Conservation (phyloP, 352 stramenopile genomes). For the Blastocystis sp. region DNA sequence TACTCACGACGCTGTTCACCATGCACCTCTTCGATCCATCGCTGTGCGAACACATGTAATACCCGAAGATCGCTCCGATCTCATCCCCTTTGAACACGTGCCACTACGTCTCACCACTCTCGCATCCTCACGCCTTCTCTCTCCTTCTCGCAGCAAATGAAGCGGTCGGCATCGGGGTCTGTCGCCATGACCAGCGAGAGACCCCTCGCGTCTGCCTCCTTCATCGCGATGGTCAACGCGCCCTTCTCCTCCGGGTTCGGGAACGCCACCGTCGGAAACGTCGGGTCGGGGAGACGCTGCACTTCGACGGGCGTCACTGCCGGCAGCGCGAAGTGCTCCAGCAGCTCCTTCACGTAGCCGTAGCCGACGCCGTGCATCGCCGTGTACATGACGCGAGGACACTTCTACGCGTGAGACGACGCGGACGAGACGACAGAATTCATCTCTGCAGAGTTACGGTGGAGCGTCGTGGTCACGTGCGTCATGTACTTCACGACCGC, state of each 20-base stretch:
- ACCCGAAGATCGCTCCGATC: constrained; percentile 83
- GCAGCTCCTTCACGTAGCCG: constrained; percentile 77
- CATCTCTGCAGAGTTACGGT: not conserved
- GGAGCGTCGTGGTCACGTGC: not conserved
- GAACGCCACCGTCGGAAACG: constrained; percentile 87
- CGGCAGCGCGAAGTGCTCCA: constrained; percentile 72
- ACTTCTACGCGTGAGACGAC: not conserved
- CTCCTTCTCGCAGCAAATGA: constrained; percentile 80
- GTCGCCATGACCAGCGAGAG: constrained; percentile 85
- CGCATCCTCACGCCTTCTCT: not conserved
- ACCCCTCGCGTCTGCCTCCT: constrained; percentile 69
- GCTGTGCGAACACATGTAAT: constrained; percentile 67
- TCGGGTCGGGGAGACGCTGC: constrained; percentile 81
- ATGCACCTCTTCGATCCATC: not conserved
- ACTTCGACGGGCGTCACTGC: constrained; percentile 68
- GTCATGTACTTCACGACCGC: constrained; percentile 51
- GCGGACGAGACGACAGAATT: not conserved
- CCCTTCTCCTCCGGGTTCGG: constrained; percentile 95
- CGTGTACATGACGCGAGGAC: constrained; percentile 74
- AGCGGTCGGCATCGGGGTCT: constrained; percentile 90
- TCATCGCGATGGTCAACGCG: constrained; percentile 77
- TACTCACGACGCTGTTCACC: constrained; percentile 58
- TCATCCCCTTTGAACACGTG: constrained; percentile 92
- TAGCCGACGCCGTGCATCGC: constrained; percentile 94
- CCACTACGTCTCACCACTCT: constrained; percentile 69